Conservation (phyloP, 192 early-diverging fungal genomes). For the Lobosporangium transversale region DNA sequence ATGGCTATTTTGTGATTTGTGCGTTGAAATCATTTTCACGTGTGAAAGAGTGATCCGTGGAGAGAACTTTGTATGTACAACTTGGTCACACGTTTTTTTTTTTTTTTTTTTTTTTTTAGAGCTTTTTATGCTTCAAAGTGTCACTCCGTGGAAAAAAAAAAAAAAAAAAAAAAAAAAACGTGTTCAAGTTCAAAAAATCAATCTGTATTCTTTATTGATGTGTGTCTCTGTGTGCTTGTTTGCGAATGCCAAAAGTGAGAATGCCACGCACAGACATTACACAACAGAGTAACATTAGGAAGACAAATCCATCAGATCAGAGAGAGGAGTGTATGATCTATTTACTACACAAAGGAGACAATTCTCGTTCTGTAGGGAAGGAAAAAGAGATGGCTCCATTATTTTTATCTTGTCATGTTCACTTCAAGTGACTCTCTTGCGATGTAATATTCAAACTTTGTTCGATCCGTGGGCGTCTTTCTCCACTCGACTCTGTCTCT, state of each 20-base stretch:
- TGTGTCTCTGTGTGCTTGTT: not conserved
- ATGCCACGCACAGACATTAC: not conserved
- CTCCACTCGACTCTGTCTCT: not conserved
- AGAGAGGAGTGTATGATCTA: too few relatives aligned
- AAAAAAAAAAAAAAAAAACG: too few relatives aligned
- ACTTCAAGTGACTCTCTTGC: not conserved
- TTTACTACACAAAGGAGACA: not conserved
- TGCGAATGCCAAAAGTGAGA: not conserved
- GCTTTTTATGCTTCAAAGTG: constrained; percentile 2
- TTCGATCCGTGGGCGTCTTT: not conserved
- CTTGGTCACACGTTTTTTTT: not conserved
- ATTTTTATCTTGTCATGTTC: not conserved
- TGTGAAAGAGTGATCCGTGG: constrained; percentile 5
- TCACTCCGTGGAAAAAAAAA: not conserved
- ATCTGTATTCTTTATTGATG: not conserved
- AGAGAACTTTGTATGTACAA: not conserved
- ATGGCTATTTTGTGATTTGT: too few relatives aligned
- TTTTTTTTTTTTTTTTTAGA: too few relatives aligned
- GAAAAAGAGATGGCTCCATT: not conserved
- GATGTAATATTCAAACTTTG: not conserved
- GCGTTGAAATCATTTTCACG: constrained; percentile 11
- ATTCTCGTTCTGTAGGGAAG: not conserved
- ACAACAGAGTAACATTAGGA: too few relatives aligned
- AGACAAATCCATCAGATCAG: not conserved
- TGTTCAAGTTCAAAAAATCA: not conserved